These are phyloP conservation scores for Colletotrichum falcatum DNA, from an alignment of 2,329 filamentous ascomycete species.

Conservation along the genomic window DNA sequence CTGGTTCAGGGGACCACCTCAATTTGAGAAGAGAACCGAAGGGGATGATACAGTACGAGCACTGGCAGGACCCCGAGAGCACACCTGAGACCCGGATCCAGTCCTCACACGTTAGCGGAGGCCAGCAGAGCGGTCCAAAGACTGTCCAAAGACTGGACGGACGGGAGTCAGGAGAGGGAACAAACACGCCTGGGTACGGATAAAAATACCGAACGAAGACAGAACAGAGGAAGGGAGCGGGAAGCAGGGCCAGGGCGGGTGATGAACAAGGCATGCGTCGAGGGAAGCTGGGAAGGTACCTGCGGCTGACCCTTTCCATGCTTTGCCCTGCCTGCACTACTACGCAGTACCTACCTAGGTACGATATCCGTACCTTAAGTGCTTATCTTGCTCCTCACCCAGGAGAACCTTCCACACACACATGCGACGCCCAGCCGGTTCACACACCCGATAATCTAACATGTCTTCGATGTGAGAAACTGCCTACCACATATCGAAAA, in stretches of 20 bases:
- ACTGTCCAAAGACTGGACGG: constrained; percentile 12
- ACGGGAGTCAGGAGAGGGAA: not conserved
- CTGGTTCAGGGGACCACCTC: constrained; percentile 34
- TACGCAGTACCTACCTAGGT: no score
- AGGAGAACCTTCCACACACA: constrained; percentile 3
- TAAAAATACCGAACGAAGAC: not conserved
- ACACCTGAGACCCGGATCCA: constrained; percentile 6
- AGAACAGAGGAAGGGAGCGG: constrained; percentile 6
- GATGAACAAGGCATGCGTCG: constrained; percentile 9
- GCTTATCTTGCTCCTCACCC: constrained; percentile 10
- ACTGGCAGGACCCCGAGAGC: constrained; percentile 24
- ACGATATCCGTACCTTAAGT: no score
- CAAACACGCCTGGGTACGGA: not conserved
- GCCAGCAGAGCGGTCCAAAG: not conserved
- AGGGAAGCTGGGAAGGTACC: not conserved
- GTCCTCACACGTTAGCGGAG: not conserved
- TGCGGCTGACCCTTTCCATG: not conserved
- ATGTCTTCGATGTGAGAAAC: constrained; percentile 14
- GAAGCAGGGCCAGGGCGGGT: constrained; percentile 10
- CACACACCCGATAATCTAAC: constrained; percentile 6
- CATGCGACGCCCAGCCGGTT: constrained; percentile 17
- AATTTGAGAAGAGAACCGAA: constrained; percentile 15
- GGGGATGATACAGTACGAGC: constrained; percentile 23
- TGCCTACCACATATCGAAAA: constrained; percentile 7
- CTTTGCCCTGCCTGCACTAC: not conserved